A percentile compares a stretch with the other conserved stretches of the same genome.
phyloP scores from a whole-genome alignment of 1,284 basidiomycete genomes.

The Fistulina hepatica region DNA sequence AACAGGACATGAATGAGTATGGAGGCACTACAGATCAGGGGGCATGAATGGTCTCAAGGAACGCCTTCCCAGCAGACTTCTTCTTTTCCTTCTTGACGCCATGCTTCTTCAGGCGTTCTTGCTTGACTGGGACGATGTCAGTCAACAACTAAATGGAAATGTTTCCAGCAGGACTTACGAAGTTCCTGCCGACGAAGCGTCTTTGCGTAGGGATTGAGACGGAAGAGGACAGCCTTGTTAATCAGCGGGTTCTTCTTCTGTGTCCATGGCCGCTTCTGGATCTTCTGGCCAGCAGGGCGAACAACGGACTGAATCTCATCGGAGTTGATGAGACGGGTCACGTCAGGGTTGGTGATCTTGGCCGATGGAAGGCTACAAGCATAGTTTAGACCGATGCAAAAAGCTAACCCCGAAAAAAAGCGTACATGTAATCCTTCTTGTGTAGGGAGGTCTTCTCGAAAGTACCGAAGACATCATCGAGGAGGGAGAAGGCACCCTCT shows the following conservation, averaged over 20 bases:
- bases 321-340: constrained; percentile 97
- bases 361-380: constrained; percentile 69
- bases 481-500: constrained; percentile 83
- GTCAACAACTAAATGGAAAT: constrained; percentile 2
- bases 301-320: constrained; percentile 94
- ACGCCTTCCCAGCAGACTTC: constrained; percentile 63
- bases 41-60: constrained; percentile 80
- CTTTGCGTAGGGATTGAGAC: constrained; percentile 99
- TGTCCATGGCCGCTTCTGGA: constrained; percentile 90
- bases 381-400: constrained; percentile 5
- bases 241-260: constrained; percentile 99
- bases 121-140: constrained; percentile 43
- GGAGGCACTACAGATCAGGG: constrained; percentile 40
- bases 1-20: background rate
- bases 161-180: constrained; percentile 38
- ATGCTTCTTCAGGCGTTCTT: constrained; percentile 67
- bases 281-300: constrained; percentile 73
- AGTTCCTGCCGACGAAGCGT: constrained; percentile 82
- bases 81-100: constrained; percentile 52
- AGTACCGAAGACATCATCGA: constrained; percentile 94
- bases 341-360: constrained; percentile 96
- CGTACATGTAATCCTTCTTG: constrained; percentile 91
- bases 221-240: constrained; percentile 96
- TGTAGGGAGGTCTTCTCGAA: constrained; percentile 73
- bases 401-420: constrained; percentile 12